phyloP scores from a whole-genome alignment of 495 filamentous ascomycete species.

The Aspergillus nanangensis region DNA sequence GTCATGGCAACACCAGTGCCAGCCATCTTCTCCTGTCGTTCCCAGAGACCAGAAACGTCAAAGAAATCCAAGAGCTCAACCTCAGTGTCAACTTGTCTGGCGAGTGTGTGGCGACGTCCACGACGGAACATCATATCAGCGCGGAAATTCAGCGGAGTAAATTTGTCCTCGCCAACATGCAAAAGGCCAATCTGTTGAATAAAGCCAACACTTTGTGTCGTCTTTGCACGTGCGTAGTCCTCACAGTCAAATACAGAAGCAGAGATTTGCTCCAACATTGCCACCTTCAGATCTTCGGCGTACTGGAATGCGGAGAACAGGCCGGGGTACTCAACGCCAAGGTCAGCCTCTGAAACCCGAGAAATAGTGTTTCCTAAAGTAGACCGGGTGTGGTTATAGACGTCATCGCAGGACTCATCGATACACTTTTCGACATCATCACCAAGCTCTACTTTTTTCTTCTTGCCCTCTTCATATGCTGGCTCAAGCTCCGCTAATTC shows the following conservation, averaged over 20 bases:
- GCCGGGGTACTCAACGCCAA: constrained; percentile 82
- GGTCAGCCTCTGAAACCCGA: constrained; percentile 67
- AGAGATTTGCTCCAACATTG: constrained; percentile 85
- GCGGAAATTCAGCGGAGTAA: constrained; percentile 77
- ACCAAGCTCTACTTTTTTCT: constrained; percentile 73
- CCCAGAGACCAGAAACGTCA: constrained; percentile 74
- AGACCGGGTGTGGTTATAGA: constrained; percentile 76
- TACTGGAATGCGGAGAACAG: constrained; percentile 83
- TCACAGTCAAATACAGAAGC: constrained; percentile 74
- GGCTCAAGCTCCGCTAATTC: constrained; percentile 83
- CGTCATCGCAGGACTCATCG: constrained; percentile 76
- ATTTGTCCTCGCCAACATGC: constrained; percentile 80
- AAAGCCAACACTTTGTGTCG: constrained; percentile 74
- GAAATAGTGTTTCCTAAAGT: constrained; percentile 67
- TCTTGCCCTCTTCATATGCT: constrained; percentile 75
- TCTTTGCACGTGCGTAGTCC: constrained; percentile 73
- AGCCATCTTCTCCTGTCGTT: constrained; percentile 89
- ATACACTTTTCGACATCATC: constrained; percentile 78
- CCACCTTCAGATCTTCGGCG: constrained; percentile 85
- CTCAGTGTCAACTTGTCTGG: constrained; percentile 77
- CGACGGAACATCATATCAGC: constrained; percentile 89
- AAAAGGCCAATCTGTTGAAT: constrained; percentile 85
- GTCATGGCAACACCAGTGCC: constrained; percentile 93
- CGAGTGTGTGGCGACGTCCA: constrained; percentile 67
- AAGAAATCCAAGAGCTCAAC: constrained; percentile 92